phyloP scores from a whole-genome alignment of 202 grass and related monocot species.

The Panicum hallii region DNA sequence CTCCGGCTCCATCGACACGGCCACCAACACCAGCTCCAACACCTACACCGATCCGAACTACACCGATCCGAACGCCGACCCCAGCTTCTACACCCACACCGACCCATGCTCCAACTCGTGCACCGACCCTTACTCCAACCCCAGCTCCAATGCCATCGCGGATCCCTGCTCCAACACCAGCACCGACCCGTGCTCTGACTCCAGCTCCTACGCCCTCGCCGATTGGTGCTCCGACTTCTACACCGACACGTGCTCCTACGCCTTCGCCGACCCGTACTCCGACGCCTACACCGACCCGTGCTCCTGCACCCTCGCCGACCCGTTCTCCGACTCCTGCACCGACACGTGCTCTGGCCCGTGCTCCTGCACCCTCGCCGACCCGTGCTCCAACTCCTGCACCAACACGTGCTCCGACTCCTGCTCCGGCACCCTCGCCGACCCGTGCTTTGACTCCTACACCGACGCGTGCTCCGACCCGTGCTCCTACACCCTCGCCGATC shows the following conservation, averaged over 20 bases:
- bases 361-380: not conserved
- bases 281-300: not conserved
- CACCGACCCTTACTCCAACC: not conserved
- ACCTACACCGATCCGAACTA: no score
- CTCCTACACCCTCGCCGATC: not conserved
- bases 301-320: not conserved
- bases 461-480: not conserved
- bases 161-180: accelerated
- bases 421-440: not conserved
- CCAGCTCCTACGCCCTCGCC: not conserved
- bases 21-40: no score
- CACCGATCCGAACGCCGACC: no score
- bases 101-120: accelerated
- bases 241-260: not conserved
- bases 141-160: not conserved
- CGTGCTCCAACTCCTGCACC: accelerated
- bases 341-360: no score
- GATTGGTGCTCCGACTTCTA: accelerated
- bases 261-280: not conserved
- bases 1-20: no score
- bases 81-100: not conserved
- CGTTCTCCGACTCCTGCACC: not conserved
- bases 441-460: not conserved
- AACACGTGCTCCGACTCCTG: not conserved
- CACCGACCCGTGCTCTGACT: not conserved